Evolutionary conservation across 306 rosid genomes (phyloP), one percentile per base, ranked within the genome.

Genomic region (Acacia melanoxylon): DNA sequence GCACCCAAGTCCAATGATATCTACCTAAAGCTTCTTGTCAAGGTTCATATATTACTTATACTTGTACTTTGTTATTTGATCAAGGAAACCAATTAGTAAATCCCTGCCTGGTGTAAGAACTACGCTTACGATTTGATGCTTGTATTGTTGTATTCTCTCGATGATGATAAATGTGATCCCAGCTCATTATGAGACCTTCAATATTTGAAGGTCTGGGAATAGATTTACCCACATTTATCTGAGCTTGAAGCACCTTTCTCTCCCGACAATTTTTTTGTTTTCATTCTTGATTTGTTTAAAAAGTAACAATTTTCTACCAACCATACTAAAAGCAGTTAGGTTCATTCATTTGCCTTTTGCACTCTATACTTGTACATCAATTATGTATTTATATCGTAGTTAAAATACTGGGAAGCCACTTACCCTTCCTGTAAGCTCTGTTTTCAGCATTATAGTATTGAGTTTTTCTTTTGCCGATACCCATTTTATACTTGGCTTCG

Each of bases 1-100:
- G 93, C 97, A 33, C 97, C 96, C 0, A 94, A 91, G 44, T 94
- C 98, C 65, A 88, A 91, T 78, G 98, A 94, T 85, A 91, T 94
- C 80, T 92, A 94, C 82, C 98, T 86, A 65, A 87, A 84, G 49
- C 81, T 87, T 29, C 79, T 87, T 13, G 86, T 80, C 49, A 87
- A 87, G 88, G 90, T 85, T 6, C 44, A 1, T 85, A 40, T 72
- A 6, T 16, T 8, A 25, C 48, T 63, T 1, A 27, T 44, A n/a
- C 19, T 63, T 44, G 16, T 10, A 13, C 48, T 15, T 62, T 10
- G 4, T 10, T 8, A 51, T 5, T 22, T 72, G 5, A 4, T 12
- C 1, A 8, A 0, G 59, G 35, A 48, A 46, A 46, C 8, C 33
- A 45, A 35, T 13, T 13, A 76, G 19, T 37, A 22, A 76, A 6